Evolutionary conservation across 2,329 filamentous ascomycete species (phyloP).

Genomic region (Scedosporium minutisporum): DNA sequence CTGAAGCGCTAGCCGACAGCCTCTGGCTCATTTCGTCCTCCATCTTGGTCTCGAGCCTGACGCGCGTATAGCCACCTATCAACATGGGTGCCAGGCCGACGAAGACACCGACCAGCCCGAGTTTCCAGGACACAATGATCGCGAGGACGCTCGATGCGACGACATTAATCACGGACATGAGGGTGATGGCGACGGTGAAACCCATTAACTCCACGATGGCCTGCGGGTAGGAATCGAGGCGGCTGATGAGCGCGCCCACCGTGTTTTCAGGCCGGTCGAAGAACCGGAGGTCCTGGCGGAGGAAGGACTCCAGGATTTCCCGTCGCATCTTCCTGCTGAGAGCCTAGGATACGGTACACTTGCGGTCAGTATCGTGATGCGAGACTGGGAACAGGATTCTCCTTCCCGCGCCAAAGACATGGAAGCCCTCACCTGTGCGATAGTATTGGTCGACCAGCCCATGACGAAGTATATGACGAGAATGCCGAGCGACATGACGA

Average conservation of each 20-base stretch:
- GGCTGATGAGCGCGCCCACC: slow-evolving; percentile 27
- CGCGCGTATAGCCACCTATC: slow-evolving; percentile 33
- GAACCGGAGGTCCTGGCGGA: slow-evolving; percentile 45
- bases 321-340: slow-evolving; percentile 24
- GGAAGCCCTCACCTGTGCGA: slow-evolving; percentile 15
- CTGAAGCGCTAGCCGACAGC: slow-evolving; percentile 35
- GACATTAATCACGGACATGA: slow-evolving; percentile 35
- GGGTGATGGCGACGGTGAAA: slow-evolving; percentile 35
- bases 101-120: slow-evolving; percentile 36
- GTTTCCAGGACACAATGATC: slow-evolving; percentile 37
- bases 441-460: slow-evolving; percentile 26
- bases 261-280: slow-evolving; percentile 28
- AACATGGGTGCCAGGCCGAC: slow-evolving; percentile 35
- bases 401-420: neutral
- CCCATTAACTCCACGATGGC: slow-evolving; percentile 41
- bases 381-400: neutral
- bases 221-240: slow-evolving; percentile 29
- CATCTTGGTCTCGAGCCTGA: slow-evolving; percentile 36
- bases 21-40: slow-evolving; percentile 31
- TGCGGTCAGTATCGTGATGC: neutral
- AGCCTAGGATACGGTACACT: slow-evolving; percentile 14
- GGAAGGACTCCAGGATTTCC: slow-evolving; percentile 37
- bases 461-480: slow-evolving; percentile 30
- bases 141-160: slow-evolving; percentile 34
- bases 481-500: slow-evolving; percentile 37